Conservation (phyloP, 495 filamentous ascomycete species). For the Aspergillus asperescens region DNA sequence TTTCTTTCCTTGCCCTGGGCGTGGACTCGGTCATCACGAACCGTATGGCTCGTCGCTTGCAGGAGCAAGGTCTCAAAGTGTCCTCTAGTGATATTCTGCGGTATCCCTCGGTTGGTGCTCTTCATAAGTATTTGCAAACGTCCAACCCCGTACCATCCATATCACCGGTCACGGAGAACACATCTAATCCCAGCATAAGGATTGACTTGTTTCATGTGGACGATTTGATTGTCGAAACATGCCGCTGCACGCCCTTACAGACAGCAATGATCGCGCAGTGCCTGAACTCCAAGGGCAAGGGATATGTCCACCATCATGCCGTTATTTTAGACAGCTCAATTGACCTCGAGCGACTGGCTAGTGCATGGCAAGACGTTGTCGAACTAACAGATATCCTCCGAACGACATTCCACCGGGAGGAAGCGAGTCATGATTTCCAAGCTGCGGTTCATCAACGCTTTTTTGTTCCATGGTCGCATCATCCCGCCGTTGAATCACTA, state of each 20-base stretch:
- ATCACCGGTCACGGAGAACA: not conserved
- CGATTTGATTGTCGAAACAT: constrained; percentile 13
- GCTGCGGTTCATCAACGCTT: not conserved
- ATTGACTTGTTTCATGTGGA: constrained; percentile 1
- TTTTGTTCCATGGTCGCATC: not conserved
- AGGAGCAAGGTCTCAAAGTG: constrained; percentile 14
- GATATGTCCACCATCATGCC: constrained; percentile 26
- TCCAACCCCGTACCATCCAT: not conserved
- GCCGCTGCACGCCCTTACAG: constrained; percentile 26
- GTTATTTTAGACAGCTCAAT: constrained; percentile 7
- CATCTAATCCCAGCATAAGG: not conserved
- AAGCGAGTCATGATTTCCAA: constrained; percentile 4
- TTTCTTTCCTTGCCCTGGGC: constrained; percentile 1
- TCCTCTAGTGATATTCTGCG: constrained; percentile 28
- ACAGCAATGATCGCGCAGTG: constrained; percentile 27
- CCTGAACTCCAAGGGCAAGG: constrained; percentile 17
- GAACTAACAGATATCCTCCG: constrained; percentile 18
- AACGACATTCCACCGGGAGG: constrained; percentile 18
- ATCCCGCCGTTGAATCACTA: not conserved
- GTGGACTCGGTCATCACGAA: constrained; percentile 3
- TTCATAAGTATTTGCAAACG: constrained; percentile 14
- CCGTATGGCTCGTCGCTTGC: constrained; percentile 7
- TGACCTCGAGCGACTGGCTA: not conserved
- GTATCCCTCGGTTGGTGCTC: constrained; percentile 18
- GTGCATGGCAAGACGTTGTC: not conserved